These are phyloP conservation scores for Paramecium pentaurelia DNA, from an alignment of 73 alveolate species.

Conservation along the genomic window DNA sequence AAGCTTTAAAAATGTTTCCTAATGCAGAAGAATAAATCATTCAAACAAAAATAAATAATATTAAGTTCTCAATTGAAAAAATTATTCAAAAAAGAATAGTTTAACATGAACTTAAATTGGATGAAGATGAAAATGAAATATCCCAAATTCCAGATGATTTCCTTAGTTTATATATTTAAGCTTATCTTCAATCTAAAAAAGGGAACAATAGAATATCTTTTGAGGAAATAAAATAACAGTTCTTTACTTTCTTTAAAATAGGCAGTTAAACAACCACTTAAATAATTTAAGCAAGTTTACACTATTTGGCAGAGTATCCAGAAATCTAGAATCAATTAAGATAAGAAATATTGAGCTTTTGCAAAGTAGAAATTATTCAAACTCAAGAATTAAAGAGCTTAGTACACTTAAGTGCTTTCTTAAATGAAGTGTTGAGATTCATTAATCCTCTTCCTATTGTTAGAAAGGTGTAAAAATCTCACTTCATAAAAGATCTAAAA, in stretches of 20 bases:
- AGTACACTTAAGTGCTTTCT: background rate
- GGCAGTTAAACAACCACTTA: background rate
- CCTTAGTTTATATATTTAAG: background rate
- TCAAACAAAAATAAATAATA: background rate
- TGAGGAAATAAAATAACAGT: background rate
- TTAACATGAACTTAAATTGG: background rate
- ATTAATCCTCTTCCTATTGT: background rate
- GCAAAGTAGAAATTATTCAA: background rate
- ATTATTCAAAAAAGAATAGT: background rate
- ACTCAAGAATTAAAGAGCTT: background rate
- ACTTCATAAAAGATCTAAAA: background rate
- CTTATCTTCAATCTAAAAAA: background rate
- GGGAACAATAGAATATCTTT: background rate
- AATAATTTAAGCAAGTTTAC: background rate
- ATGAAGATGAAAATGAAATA: background rate
- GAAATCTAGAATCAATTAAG: background rate
- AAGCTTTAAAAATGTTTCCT: background rate
- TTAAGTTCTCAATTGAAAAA: background rate
- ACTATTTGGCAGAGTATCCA: conserved; percentile 1
- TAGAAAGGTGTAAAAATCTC: background rate
- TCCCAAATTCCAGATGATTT: background rate
- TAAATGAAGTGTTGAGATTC: conserved; percentile 13
- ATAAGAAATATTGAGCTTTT: background rate
- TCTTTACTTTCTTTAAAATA: background rate
- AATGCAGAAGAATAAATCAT: background rate